Evolutionary conservation across 106 monocot genomes (phyloP).

Genomic region (Phalaenopsis equestris): DNA sequence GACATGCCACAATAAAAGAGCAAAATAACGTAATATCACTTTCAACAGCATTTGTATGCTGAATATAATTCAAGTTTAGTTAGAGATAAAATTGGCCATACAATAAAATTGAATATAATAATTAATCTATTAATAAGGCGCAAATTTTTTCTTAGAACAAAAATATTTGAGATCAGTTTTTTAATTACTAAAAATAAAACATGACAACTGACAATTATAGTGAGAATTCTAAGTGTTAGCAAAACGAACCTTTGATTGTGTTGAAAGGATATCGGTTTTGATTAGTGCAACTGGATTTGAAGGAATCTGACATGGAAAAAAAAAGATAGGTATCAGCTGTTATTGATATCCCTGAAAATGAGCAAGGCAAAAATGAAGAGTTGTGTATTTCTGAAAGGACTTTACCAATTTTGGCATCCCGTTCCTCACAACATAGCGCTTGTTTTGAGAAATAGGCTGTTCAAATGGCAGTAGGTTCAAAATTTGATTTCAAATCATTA

Average conservation of each 20-base stretch:
- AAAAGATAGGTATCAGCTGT: background rate
- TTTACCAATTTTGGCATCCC: constrained; percentile 75
- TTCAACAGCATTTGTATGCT: background rate
- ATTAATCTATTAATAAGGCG: background rate
- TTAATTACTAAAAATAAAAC: background rate
- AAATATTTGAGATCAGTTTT: background rate
- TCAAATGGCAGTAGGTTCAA: background rate
- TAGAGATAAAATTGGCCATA: background rate
- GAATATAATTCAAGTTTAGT: background rate
- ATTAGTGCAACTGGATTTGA: constrained; percentile 72
- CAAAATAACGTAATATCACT: too few relatives aligned
- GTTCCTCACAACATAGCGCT: constrained; percentile 81
- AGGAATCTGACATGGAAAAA: constrained; percentile 52
- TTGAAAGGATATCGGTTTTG: constrained; percentile 67
- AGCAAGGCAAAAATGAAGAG: background rate
- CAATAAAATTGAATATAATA: background rate
- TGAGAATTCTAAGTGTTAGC: background rate
- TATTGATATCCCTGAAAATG: background rate
- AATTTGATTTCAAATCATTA: background rate
- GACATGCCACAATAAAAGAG: background rate
- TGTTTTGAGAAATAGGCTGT: constrained; percentile 86
- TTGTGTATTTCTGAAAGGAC: background rate
- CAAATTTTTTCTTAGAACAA: background rate
- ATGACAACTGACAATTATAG: too few relatives aligned
- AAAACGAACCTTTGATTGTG: constrained; percentile 71